These are phyloP conservation scores for Eruca vesicaria DNA, from an alignment of 441 rosid genomes.

Conservation along the genomic window DNA sequence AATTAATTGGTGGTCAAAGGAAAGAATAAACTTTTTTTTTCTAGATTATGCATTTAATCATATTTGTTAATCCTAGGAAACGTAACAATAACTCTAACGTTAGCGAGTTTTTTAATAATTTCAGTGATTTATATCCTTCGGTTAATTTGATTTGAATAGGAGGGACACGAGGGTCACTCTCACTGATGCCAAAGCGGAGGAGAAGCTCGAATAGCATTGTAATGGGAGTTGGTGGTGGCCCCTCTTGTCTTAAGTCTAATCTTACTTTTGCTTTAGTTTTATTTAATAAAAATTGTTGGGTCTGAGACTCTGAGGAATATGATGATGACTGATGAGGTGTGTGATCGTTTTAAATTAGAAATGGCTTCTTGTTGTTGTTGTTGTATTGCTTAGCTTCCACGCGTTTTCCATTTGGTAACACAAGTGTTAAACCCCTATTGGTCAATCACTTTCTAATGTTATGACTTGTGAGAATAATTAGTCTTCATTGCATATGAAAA, in stretches of 20 bases:
- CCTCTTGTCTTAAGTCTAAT: slow-evolving; percentile 3
- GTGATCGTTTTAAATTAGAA: background rate
- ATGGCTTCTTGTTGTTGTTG: background rate
- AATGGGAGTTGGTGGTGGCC: slow-evolving; percentile 10
- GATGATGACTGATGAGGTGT: background rate
- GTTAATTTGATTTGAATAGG: slow-evolving; percentile 31
- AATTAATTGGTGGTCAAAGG: background rate
- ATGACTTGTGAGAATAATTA: background rate
- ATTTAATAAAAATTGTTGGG: background rate
- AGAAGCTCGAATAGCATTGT: slow-evolving; percentile 5
- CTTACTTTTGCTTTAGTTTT: slow-evolving; percentile 6
- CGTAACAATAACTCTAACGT: background rate
- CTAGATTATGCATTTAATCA: slow-evolving; percentile 21
- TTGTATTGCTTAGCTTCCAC: background rate
- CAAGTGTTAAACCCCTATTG: background rate
- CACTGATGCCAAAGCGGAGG: slow-evolving; percentile 18
- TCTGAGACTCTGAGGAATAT: background rate
- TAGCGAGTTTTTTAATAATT: background rate
- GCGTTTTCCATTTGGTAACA: background rate
- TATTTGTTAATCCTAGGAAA: background rate
- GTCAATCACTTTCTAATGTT: background rate
- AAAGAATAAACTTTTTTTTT: slow-evolving; percentile 34
- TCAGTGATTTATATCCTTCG: background rate
- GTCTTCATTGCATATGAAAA: background rate
- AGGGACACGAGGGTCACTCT: slow-evolving; percentile 46